phyloP scores from a whole-genome alignment of 768 basidiomycete genomes.

The Artomyces pyxidatus region DNA sequence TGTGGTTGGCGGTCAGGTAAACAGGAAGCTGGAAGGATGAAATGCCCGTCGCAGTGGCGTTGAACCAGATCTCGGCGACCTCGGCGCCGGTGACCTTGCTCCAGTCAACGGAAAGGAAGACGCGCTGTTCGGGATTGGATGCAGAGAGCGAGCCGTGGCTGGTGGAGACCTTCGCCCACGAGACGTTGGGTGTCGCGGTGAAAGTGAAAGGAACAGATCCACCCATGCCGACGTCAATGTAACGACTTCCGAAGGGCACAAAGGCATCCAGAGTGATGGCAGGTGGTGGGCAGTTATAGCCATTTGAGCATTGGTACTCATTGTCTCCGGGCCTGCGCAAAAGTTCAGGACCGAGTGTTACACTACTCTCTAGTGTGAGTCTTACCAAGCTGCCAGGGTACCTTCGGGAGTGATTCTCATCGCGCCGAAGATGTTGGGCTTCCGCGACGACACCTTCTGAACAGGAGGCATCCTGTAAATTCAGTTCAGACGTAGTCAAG shows the following conservation, averaged over 20 bases:
- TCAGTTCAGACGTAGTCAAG: neutral
- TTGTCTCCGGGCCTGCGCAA: slow-evolving; percentile 57
- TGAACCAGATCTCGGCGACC: slow-evolving; percentile 37
- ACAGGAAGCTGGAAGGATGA: slow-evolving; percentile 23
- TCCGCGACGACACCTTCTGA: slow-evolving; percentile 44
- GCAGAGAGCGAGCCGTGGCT: slow-evolving; percentile 42
- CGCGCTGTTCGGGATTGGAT: slow-evolving; percentile 39
- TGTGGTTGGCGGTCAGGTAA: slow-evolving; percentile 25
- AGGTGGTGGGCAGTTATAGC: slow-evolving; percentile 42
- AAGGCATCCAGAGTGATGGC: slow-evolving; percentile 49
- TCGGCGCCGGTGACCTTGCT: slow-evolving; percentile 29
- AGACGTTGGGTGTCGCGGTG: slow-evolving; percentile 37
- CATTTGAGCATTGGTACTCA: slow-evolving; percentile 41
- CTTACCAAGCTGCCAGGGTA: slow-evolving; percentile 51
- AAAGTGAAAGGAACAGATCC: slow-evolving; percentile 52
- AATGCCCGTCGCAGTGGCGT: slow-evolving; percentile 34
- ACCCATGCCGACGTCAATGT: slow-evolving; percentile 54
- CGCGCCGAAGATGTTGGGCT: slow-evolving; percentile 50
- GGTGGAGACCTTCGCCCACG: slow-evolving; percentile 46
- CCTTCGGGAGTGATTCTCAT: slow-evolving; percentile 61
- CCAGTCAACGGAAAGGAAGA: slow-evolving; percentile 57
- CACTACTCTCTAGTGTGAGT: neutral
- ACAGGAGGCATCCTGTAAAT: slow-evolving; percentile 49
- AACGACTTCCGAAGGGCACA: slow-evolving; percentile 42
- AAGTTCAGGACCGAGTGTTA: neutral